Conservation (phyloP, 768 basidiomycete species). For the Dendrothele bispora region DNA sequence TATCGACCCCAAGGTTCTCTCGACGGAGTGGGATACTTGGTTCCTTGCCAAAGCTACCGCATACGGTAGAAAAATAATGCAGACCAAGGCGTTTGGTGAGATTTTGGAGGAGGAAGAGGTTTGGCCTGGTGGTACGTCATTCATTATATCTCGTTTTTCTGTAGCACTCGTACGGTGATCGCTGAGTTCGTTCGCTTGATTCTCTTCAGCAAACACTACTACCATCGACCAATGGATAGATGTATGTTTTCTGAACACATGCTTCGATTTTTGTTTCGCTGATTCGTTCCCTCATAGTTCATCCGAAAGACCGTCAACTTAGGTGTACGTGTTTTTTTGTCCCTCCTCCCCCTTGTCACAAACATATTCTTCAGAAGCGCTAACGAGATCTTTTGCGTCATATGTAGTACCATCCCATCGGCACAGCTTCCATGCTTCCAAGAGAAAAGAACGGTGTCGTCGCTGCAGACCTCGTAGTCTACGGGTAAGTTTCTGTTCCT, state of each 20-base stretch:
- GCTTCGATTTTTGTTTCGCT: background rate
- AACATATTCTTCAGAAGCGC: background rate
- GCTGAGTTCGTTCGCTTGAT: too few relatives aligned
- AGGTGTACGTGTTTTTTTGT: constrained; percentile 17
- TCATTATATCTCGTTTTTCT: background rate
- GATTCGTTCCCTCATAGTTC: constrained; percentile 11
- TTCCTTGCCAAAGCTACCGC: constrained; percentile 30
- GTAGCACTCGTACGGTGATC: background rate
- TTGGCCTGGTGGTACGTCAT: constrained; percentile 25
- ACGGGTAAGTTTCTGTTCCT: constrained; percentile 15
- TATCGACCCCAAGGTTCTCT: constrained; percentile 28
- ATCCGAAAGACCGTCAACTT: constrained; percentile 21
- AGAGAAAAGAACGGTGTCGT: constrained; percentile 37
- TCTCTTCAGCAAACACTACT: too few relatives aligned
- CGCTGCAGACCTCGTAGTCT: constrained; percentile 18
- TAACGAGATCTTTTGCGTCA: too few relatives aligned
- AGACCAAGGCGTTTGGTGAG: constrained; percentile 27
- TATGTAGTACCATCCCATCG: constrained; percentile 32
- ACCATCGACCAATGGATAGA: constrained; percentile 25
- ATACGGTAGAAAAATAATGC: constrained; percentile 29
- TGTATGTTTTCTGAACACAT: constrained; percentile 13
- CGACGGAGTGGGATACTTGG: constrained; percentile 32
- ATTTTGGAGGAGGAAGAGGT: constrained; percentile 28
- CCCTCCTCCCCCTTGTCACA: background rate
- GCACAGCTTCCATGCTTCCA: constrained; percentile 41